These are phyloP conservation scores for Microbotryum silenes-acaulis DNA, from an alignment of 1,284 basidiomycete genomes.

Conservation along the genomic window DNA sequence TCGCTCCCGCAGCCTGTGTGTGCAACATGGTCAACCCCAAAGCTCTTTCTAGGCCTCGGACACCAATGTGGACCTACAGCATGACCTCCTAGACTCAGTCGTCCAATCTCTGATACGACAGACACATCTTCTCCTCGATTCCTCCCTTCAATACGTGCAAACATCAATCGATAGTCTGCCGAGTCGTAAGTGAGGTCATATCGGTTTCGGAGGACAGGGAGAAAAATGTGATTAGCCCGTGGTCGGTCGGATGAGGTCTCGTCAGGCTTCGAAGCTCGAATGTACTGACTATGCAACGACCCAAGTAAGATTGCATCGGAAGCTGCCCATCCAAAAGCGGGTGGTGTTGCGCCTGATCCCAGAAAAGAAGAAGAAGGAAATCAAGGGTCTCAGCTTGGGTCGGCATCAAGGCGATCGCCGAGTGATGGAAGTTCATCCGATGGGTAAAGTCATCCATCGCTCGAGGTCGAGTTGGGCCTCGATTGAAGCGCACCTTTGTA, in stretches of 20 bases:
- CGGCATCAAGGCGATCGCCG: no score
- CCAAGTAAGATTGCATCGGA: conserved; percentile 68
- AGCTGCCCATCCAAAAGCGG: conserved; percentile 66
- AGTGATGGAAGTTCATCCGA: not conserved
- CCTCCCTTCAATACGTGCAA: conserved; percentile 46
- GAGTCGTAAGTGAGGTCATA: not conserved
- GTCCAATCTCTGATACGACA: conserved; percentile 1
- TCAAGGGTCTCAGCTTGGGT: no score
- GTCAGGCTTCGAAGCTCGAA: conserved; percentile 1
- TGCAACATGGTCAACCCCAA: not conserved
- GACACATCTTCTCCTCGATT: conserved; percentile 39
- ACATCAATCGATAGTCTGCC: conserved; percentile 59
- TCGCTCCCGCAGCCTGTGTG: conserved; percentile 54
- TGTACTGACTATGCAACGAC: conserved; percentile 47
- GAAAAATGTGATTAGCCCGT: not conserved
- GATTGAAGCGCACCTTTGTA: conserved; percentile 44
- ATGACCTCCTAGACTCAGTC: conserved; percentile 26
- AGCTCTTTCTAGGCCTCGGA: not conserved
- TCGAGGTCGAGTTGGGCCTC: not conserved
- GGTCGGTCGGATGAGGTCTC: not conserved
- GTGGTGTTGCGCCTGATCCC: conserved; percentile 54
- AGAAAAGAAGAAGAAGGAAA: not conserved
- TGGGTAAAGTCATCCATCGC: no score
- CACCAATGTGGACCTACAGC: conserved; percentile 12
- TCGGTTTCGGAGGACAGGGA: no score